Conservation (phyloP, 495 filamentous ascomycete genomes). For the Talaromyces trachyspermus region DNA sequence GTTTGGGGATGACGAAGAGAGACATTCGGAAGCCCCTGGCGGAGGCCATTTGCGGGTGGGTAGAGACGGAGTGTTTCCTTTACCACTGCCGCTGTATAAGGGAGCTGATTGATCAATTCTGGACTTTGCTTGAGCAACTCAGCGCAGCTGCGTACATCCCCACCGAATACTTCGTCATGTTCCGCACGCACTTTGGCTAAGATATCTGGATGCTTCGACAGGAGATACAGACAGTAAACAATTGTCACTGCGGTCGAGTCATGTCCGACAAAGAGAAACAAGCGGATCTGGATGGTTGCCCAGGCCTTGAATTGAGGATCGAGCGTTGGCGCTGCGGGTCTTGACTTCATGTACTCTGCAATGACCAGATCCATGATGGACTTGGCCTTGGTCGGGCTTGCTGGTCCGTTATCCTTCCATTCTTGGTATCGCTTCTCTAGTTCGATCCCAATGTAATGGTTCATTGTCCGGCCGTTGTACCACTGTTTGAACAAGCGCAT, state of each 20-base stretch:
- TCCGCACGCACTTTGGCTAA: constrained; percentile 34
- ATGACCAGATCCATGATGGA: constrained; percentile 1
- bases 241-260: constrained; percentile 32
- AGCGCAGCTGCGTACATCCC: constrained; percentile 15
- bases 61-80: constrained; percentile 42
- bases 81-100: constrained; percentile 40
- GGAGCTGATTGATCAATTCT: constrained; percentile 29
- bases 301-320: neutral
- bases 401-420: neutral
- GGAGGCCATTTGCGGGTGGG: constrained; percentile 32
- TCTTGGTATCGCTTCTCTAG: constrained; percentile 1
- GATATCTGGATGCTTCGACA: constrained; percentile 35
- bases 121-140: constrained; percentile 23
- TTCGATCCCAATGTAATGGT: constrained; percentile 3
- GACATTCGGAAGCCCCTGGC: constrained; percentile 24
- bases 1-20: constrained; percentile 19
- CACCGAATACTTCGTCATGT: constrained; percentile 33
- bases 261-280: constrained; percentile 28
- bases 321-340: neutral
- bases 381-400: neutral
- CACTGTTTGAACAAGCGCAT: constrained; percentile 7
- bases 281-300: constrained; percentile 19
- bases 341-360: constrained; percentile 1
- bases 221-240: constrained; percentile 33
- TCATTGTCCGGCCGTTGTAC: constrained; percentile 10